Evolutionary conservation across 345 rosid genomes (phyloP).

Genomic region (Firmiana major): DNA sequence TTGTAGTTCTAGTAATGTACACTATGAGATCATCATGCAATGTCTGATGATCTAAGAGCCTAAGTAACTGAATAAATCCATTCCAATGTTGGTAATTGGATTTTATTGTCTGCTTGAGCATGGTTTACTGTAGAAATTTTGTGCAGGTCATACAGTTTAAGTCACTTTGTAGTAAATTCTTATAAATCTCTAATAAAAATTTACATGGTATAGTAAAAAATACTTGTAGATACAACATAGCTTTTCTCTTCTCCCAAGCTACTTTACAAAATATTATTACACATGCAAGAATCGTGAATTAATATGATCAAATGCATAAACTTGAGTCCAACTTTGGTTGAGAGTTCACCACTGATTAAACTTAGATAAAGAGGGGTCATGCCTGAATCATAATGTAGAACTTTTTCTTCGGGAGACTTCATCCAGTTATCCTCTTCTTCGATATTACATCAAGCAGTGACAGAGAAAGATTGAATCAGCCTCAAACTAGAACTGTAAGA

Average conservation of each 20-base stretch:
- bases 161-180: not conserved
- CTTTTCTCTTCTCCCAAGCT: constrained; percentile 16
- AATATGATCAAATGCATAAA: constrained; percentile 25
- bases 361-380: not conserved
- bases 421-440: constrained; percentile 14
- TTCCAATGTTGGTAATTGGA: not conserved
- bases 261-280: constrained; percentile 39
- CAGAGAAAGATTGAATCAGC: not conserved
- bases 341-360: constrained; percentile 7
- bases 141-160: no score
- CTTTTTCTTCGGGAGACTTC: constrained; percentile 3
- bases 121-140: not conserved
- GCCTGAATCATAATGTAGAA: not conserved
- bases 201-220: constrained; percentile 20
- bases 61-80: not conserved
- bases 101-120: not conserved
- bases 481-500: constrained; percentile 21
- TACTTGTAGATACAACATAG: constrained; percentile 9
- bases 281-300: constrained; percentile 42
- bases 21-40: constrained; percentile 4
- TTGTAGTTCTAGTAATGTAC: no score
- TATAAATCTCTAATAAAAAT: constrained; percentile 13
- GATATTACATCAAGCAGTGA: not conserved
- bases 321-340: constrained; percentile 14
- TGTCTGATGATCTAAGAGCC: not conserved